These are phyloP conservation scores for Solanum piurae DNA, from an alignment of 257 asterid genomes.

Conservation along the genomic window DNA sequence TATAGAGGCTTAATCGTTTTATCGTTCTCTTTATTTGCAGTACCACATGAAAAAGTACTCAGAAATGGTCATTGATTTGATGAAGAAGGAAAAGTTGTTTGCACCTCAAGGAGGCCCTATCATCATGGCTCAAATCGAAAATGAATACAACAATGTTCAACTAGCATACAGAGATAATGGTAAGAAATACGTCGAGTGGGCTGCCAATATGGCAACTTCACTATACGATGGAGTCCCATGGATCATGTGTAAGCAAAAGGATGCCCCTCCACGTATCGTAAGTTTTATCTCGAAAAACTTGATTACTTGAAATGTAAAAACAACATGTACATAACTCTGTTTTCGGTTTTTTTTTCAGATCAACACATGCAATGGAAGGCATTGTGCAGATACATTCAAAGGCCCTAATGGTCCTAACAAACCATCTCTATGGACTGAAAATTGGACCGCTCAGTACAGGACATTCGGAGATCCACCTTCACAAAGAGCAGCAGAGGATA, in stretches of 20 bases:
- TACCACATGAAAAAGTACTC: constrained; percentile 51
- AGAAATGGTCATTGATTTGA: constrained; percentile 37
- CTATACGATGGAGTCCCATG: constrained; percentile 52
- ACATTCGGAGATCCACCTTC: constrained; percentile 70
- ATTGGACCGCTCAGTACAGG: constrained; percentile 23
- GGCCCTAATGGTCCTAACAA: constrained; percentile 86
- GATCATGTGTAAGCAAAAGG: constrained; percentile 80
- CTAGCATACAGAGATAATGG: constrained; percentile 53
- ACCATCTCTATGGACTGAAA: constrained; percentile 96
- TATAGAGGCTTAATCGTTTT: neutral
- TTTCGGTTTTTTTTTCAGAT: constrained; percentile 24
- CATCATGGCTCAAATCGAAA: constrained; percentile 80
- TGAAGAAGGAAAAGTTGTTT: constrained; percentile 53
- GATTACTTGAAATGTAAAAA: neutral
- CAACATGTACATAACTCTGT: neutral
- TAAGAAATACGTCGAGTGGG: constrained; percentile 44
- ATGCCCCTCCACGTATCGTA: constrained; percentile 50
- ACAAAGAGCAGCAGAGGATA: constrained; percentile 65
- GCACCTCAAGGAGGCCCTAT: constrained; percentile 89
- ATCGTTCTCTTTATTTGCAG: constrained; percentile 16
- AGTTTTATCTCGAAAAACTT: neutral
- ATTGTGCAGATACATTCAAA: constrained; percentile 75
- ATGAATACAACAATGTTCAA: constrained; percentile 60
- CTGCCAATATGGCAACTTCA: constrained; percentile 51
- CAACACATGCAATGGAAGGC: constrained; percentile 91